Conservation (phyloP, 1,139 yeast genomes). For the Pichiaceae sp. region DNA sequence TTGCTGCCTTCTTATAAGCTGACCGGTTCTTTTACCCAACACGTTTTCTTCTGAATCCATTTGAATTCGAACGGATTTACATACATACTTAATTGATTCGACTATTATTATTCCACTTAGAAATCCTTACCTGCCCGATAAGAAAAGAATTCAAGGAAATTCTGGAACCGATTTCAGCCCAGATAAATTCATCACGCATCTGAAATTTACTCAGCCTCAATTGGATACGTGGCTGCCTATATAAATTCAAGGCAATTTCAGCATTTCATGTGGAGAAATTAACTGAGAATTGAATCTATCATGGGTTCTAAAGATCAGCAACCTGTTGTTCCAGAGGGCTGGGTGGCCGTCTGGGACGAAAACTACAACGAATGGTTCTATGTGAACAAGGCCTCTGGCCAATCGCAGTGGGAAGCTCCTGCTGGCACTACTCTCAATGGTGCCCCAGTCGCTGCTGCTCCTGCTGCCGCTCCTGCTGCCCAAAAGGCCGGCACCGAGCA, state of each 20-base stretch:
- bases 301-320: conserved; percentile 19
- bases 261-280: no score
- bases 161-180: no score
- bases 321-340: conserved; percentile 39
- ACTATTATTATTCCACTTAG: no score
- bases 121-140: no score
- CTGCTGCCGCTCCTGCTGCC: conserved; percentile 8
- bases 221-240: background rate
- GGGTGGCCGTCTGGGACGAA: conserved; percentile 83
- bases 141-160: no score
- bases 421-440: conserved; percentile 38
- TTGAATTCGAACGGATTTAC: no score
- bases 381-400: conserved; percentile 61
- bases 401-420: conserved; percentile 91
- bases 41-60: no score
- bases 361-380: conserved; percentile 60
- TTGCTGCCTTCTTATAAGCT: no score
- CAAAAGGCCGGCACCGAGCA: conserved; percentile 1
- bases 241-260: background rate
- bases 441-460: conserved; percentile 23
- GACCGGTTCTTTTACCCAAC: no score
- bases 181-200: background rate
- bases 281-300: background rate
- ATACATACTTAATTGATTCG: no score
- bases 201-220: background rate